phyloP scores from a whole-genome alignment of 2,329 filamentous ascomycete species.

The Penicillium olsonii region DNA sequence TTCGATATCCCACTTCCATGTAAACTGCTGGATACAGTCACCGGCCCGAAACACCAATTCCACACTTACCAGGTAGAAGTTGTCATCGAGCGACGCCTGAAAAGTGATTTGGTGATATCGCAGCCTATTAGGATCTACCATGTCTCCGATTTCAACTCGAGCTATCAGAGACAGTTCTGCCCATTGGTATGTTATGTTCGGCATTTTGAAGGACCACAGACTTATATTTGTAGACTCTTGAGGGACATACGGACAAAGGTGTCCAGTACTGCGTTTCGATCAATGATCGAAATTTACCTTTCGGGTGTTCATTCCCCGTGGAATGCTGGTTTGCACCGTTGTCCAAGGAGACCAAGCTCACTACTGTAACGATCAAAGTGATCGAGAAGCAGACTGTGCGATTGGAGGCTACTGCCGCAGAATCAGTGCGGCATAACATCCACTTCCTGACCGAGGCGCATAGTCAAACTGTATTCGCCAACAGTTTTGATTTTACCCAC shows the following conservation, averaged over 20 bases:
- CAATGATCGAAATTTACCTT: slow-evolving; percentile 17
- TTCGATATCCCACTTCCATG: slow-evolving; percentile 18
- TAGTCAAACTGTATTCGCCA: slow-evolving; percentile 8
- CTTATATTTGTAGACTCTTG: slow-evolving; percentile 10
- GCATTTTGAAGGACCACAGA: not conserved
- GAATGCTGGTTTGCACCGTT: slow-evolving; percentile 21
- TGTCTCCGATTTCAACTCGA: not conserved
- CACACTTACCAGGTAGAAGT: slow-evolving; percentile 20
- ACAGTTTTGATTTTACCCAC: slow-evolving; percentile 1
- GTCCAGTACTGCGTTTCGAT: slow-evolving; percentile 23
- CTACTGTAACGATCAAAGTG: slow-evolving; percentile 10
- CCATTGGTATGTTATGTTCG: slow-evolving; percentile 4
- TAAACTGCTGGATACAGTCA: slow-evolving; percentile 14
- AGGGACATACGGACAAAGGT: slow-evolving; percentile 8
- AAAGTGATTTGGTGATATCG: slow-evolving; percentile 16
- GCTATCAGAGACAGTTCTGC: not conserved
- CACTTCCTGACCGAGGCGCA: slow-evolving; percentile 13
- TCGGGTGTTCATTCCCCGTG: slow-evolving; percentile 22
- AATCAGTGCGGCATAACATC: slow-evolving; percentile 15
- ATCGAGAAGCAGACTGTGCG: slow-evolving; percentile 19
- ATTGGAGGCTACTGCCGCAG: slow-evolving; percentile 18
- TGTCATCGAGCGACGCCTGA: slow-evolving; percentile 15
- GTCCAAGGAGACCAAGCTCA: slow-evolving; percentile 10
- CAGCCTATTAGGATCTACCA: slow-evolving; percentile 17
- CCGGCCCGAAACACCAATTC: slow-evolving; percentile 13